Base-by-base conservation (phyloP, 176 grass and related monocot genomes). In the Cocos nucifera region DNA sequence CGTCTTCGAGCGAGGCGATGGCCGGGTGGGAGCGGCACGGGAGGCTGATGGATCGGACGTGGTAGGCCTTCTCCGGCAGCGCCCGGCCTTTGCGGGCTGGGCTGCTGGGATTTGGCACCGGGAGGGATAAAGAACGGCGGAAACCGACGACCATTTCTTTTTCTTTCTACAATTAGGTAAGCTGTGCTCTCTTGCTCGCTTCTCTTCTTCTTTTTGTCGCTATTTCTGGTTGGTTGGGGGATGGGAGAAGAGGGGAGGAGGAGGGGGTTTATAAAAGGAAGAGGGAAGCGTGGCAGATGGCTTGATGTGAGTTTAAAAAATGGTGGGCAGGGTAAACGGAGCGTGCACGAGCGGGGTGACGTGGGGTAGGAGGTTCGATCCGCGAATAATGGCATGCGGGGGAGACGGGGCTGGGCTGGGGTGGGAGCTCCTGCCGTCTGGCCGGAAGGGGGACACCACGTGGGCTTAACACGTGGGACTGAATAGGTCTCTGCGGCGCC, bases 61-160 rank as follows among this genome's bases (percentile, higher is more conserved):
- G 82, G 21, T 29, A 44, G 2, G 23, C 28, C 14, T 17, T 65
- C 64, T 28, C 32, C 70, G 9, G 25, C 64, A n/a, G 8, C 49
- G 5, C 44, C 12, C 26, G 60, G 54, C 28, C 19, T 77, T 19
- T 54, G 39, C 1, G 55, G 61, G 32, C 17, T 0, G 69, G 62
- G 69, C 51, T 62, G 21, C 49, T 3, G 3, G 69, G 69, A 3
- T 60, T 39, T 15, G 57, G 52, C 0, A 4, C 73, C 0, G 73
- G 70, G 27, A 93, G 76, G 19, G 82, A 85, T 63, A 82, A 70
- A 48, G 89, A 89, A 39, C 89, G 85, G 28, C 66, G 62, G 35
- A 95, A 89, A 39, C 52, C 17, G 35, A 85, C 78, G 44, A 76
- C 79, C 89, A 94, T 94, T 17, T 54, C 18, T 28, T 15, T 4